These are phyloP conservation scores for Fraxinus nigra DNA, from an alignment of 305 asterid species.

Conservation along the genomic window DNA sequence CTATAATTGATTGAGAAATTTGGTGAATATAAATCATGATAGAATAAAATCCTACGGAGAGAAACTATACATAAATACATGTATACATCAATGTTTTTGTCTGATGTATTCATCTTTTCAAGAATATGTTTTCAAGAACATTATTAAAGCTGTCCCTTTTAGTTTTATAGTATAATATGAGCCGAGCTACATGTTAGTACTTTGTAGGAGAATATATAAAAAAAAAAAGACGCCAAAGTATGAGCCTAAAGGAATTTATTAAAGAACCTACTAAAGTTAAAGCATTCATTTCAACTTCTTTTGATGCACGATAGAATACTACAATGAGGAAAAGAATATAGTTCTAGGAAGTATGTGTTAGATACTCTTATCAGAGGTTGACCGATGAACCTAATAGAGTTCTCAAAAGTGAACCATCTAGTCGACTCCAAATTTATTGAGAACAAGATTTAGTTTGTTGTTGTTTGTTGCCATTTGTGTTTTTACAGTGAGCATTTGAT, in stretches of 20 bases:
- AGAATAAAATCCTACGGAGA: background rate
- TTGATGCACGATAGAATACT: constrained; percentile 24
- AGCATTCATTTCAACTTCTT: constrained; percentile 30
- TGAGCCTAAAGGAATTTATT: constrained; percentile 9
- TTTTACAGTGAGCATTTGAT: background rate
- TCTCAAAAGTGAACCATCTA: background rate
- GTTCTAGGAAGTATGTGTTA: background rate
- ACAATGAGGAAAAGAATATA: background rate
- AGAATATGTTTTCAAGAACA: background rate
- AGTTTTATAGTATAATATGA: constrained; percentile 14
- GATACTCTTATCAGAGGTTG: background rate
- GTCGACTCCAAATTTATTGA: background rate
- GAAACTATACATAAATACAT: background rate
- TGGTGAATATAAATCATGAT: background rate
- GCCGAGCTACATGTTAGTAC: constrained; percentile 21
- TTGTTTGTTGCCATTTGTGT: background rate
- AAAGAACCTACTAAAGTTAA: constrained; percentile 30
- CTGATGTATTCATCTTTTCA: constrained; percentile 3
- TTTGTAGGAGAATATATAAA: constrained; percentile 14
- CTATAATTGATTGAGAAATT: background rate
- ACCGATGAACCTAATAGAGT: constrained; percentile 3
- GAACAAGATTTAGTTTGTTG: background rate
- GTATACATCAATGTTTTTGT: background rate
- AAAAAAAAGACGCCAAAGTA: constrained; percentile 12
- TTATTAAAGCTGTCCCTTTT: background rate